Evolutionary conservation across 805 yeast genomes (phyloP), one percentile per base, ranked within the genome.

Genomic region (Tetrapisispora phaffii): DNA sequence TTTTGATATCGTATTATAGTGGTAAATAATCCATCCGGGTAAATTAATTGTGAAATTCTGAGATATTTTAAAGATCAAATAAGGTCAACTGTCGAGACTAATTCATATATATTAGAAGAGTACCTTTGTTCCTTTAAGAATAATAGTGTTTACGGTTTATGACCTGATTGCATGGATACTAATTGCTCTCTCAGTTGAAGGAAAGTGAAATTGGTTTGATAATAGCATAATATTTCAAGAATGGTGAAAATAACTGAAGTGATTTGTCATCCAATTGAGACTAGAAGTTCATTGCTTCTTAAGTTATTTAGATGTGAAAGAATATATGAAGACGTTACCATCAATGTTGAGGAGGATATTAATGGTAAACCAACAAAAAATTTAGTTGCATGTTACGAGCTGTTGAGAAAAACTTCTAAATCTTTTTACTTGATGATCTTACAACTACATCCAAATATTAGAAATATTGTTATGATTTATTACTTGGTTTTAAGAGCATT

Each of bases 341-440:
- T 77, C 69, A 44, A 46, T 75, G 0, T 66, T 67, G n/a, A 65
- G 10, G n/a, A 22, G 3, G 39, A 73, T 17, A 67, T 82, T 52
- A 65, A 61, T 48, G 69, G 75, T 13, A 32, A 32, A n/a, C 34
- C 34, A 12, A 6, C 20, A 7, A n/a, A 7, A 19, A n/a, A 10
- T 19, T 17, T 32, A 10, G 19, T 32, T 12, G 17, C 16, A 63
- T 87, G 97, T 62, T 86, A 80, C 60, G 72, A 76, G 48, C 69
- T 87, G 48, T 70, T 93, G 48, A 66, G 69, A 28, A 46, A 66
- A 47, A 84, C 97, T 0, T 89, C 97, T 15, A 76, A 98, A 51
- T 87, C 97, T 3, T 93, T 93, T 62, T 88, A 83, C n/a, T 86
- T 95, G 0, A 98, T 93, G 20, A 90, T 90, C 57, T 74, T 76